Evolutionary conservation across 179 eudicot species (phyloP).

Genomic region (Nepenthes alata): DNA sequence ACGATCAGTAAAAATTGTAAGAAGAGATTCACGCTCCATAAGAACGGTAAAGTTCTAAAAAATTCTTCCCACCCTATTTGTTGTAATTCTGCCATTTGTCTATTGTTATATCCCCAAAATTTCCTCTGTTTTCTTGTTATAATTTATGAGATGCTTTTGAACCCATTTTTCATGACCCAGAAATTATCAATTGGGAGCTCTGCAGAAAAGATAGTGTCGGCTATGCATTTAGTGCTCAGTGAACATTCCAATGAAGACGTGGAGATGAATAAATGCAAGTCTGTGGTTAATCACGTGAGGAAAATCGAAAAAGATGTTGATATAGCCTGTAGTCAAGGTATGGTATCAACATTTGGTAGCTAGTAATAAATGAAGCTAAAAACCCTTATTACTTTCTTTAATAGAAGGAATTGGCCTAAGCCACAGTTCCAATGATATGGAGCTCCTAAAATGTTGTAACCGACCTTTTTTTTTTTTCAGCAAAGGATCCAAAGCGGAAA

Average conservation of each 20-base stretch:
- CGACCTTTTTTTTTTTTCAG: conserved; percentile 15
- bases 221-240: conserved; percentile 56
- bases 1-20: conserved; percentile 66
- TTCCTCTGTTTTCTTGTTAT: too few species aligned
- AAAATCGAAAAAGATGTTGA: conserved; percentile 82
- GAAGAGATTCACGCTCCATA: conserved; percentile 79
- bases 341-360: conserved; percentile 1
- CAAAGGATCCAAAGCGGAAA: conserved; percentile 32
- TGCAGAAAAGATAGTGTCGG: conserved; percentile 82
- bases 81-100: neutral
- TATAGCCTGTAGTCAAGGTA: conserved; percentile 66
- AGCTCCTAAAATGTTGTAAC: neutral
- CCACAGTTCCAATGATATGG: neutral
- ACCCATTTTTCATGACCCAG: conserved; percentile 21
- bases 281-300: conserved; percentile 57
- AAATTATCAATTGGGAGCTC: conserved; percentile 75
- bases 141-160: too few species aligned
- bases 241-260: conserved; percentile 62
- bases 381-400: neutral
- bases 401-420: neutral
- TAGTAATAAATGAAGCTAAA: neutral
- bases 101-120: neutral
- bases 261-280: conserved; percentile 67
- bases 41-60: conserved; percentile 46
- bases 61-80: neutral